Conservation (phyloP, 2,329 filamentous ascomycete species). For the Trichoderma oligosporum region DNA sequence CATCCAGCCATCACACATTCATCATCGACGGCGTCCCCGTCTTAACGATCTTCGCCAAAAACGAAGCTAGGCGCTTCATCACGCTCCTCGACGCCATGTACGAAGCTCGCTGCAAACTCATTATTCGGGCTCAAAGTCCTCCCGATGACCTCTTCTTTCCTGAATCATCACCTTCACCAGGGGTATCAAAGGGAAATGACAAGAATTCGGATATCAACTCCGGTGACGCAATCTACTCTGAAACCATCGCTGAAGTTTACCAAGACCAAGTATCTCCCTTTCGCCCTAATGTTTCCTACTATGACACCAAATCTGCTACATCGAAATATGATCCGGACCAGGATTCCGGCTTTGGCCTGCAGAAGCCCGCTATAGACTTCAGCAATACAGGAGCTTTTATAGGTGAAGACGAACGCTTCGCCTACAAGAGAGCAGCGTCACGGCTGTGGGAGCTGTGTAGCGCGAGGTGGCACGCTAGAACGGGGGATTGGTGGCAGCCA, state of each 20-base stretch:
- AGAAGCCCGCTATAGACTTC: constrained; percentile 54
- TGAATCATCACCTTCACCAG: constrained; percentile 34
- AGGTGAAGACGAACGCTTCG: constrained; percentile 77
- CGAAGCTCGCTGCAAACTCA: constrained; percentile 73
- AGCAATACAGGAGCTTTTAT: constrained; percentile 65
- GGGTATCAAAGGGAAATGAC: not conserved
- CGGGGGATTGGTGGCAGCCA: constrained; percentile 68
- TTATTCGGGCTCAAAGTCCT: constrained; percentile 62
- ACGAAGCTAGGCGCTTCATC: constrained; percentile 76
- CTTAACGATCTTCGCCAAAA: constrained; percentile 66
- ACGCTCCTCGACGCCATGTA: constrained; percentile 77
- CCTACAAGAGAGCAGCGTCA: constrained; percentile 71
- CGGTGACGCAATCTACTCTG: constrained; percentile 41
- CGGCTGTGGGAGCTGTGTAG: constrained; percentile 82
- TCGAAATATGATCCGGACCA: constrained; percentile 54
- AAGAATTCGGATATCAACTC: constrained; percentile 21
- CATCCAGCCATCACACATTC: constrained; percentile 74
- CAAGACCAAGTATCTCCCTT: constrained; percentile 75
- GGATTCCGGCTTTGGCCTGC: constrained; percentile 52
- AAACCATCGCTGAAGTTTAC: constrained; percentile 62
- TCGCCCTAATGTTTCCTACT: constrained; percentile 70
- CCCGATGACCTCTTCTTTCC: constrained; percentile 79
- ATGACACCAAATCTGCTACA: constrained; percentile 46
- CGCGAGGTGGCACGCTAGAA: constrained; percentile 64
- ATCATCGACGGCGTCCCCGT: constrained; percentile 68